Percentiles rank a stretch among this genome's conserved stretches.
Evolutionary conservation across 139 green algal genomes (phyloP).

Genomic region (Asterochloris sp.): DNA sequence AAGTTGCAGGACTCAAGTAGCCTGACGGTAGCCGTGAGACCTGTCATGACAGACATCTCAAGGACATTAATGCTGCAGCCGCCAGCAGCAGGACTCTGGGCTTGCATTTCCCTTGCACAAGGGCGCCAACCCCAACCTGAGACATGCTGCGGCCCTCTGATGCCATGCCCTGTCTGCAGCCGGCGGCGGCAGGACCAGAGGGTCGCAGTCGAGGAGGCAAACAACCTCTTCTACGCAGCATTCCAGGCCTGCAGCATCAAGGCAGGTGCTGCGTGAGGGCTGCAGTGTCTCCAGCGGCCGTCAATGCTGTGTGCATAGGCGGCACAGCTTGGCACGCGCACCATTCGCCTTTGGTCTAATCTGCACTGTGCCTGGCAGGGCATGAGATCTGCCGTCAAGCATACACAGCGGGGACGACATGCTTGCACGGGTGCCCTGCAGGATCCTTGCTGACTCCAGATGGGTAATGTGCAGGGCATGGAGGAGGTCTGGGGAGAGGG

Average conservation of each 20-base stretch:
- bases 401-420: background rate
- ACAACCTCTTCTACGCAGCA: slow-evolving; percentile 73
- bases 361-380: background rate
- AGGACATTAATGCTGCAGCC: too few relatives aligned
- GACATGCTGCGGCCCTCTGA: background rate
- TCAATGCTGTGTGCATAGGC: background rate
- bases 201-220: slow-evolving; percentile 76
- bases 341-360: background rate
- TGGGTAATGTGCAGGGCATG: slow-evolving; percentile 55
- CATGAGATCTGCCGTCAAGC: background rate
- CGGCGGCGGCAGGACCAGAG: slow-evolving; percentile 39
- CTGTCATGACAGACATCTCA: too few relatives aligned
- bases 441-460: background rate
- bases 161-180: slow-evolving; percentile 13
- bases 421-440: background rate
- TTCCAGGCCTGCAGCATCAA: slow-evolving; percentile 62
- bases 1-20: too few relatives aligned
- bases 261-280: slow-evolving; percentile 1
- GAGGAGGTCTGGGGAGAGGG: slow-evolving; percentile 64
- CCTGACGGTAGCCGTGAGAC: too few relatives aligned
- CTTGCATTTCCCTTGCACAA: background rate
- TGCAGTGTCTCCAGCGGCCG: background rate
- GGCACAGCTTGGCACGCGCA: background rate
- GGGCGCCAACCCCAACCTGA: background rate
- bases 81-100: too few relatives aligned